A percentile compares a stretch with the other conserved stretches of the same genome.
phyloP scores from a whole-genome alignment of 495 filamentous ascomycete genomes.

The Hyaloscypha hepaticicola region DNA sequence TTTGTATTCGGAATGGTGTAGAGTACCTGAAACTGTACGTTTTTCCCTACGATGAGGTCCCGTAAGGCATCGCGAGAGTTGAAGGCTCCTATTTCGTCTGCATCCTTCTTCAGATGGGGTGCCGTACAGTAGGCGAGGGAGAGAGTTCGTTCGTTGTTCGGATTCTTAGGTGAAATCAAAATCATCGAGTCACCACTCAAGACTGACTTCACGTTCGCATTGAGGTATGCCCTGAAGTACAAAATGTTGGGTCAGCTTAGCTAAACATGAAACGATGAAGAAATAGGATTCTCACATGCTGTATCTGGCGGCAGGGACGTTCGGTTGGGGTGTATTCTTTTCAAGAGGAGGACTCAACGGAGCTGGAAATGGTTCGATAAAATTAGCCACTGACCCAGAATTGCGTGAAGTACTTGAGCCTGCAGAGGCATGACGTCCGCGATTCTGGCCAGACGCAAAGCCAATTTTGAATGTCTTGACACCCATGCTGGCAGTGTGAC shows the following conservation, averaged over 20 bases:
- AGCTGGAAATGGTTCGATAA: slow-evolving; percentile 30
- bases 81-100: slow-evolving; percentile 89
- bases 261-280: slow-evolving; percentile 32
- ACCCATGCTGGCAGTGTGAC: slow-evolving; percentile 16
- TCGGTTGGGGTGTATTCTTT: slow-evolving; percentile 4
- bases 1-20: slow-evolving; percentile 83
- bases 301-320: slow-evolving; percentile 22
- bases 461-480: slow-evolving; percentile 25
- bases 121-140: slow-evolving; percentile 90
- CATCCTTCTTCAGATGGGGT: slow-evolving; percentile 81
- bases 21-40: slow-evolving; percentile 76
- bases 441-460: slow-evolving; percentile 15
- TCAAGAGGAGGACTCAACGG: background rate
- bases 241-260: background rate
- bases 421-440: background rate
- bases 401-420: slow-evolving; percentile 13
- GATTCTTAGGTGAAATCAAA: slow-evolving; percentile 70
- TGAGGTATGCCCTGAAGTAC: background rate
- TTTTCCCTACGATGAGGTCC: slow-evolving; percentile 78
- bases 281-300: slow-evolving; percentile 8
- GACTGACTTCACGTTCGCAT: slow-evolving; percentile 88
- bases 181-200: slow-evolving; percentile 90
- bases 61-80: slow-evolving; percentile 91
- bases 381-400: slow-evolving; percentile 19
- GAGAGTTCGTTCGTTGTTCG: slow-evolving; percentile 73